Conservation (phyloP, 257 asterid genomes). For the Petrea volubilis region DNA sequence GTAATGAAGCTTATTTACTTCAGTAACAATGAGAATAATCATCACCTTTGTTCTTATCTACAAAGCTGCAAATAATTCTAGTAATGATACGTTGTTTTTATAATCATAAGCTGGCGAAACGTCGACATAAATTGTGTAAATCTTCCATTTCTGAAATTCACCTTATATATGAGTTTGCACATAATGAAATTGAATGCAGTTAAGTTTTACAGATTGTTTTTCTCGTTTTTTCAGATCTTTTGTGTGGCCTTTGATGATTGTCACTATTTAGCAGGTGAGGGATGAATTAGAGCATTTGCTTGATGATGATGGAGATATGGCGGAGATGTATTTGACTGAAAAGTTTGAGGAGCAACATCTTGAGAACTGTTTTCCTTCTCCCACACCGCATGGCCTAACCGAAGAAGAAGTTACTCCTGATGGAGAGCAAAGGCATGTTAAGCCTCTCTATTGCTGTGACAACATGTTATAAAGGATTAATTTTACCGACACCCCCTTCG, state of each 20-base stretch:
- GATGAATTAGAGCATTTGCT: constrained; percentile 88
- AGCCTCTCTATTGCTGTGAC: neutral
- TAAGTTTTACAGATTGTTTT: too few species aligned
- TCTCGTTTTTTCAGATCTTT: neutral
- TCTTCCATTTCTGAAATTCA: neutral
- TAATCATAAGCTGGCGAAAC: neutral
- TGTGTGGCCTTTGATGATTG: too few species aligned
- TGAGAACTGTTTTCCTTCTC: constrained; percentile 52
- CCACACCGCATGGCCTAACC: constrained; percentile 38
- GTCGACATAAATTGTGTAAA: neutral
- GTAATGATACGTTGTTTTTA: neutral
- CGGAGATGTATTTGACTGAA: constrained; percentile 85
- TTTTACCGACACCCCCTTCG: too few species aligned
- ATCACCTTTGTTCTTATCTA: neutral
- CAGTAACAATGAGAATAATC: neutral
- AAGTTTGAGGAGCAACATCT: constrained; percentile 53
- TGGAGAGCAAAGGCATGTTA: constrained; percentile 40
- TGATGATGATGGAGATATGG: constrained; percentile 90
- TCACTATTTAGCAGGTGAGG: constrained; percentile 54
- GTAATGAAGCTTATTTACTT: neutral
- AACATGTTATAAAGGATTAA: too few species aligned
- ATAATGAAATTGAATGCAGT: neutral
- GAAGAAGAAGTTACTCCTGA: constrained; percentile 41
- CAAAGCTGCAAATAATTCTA: neutral
- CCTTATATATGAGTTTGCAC: neutral